Conservation (phyloP, 169 alveolate genomes). For the Cryptosporidium viatorum region DNA sequence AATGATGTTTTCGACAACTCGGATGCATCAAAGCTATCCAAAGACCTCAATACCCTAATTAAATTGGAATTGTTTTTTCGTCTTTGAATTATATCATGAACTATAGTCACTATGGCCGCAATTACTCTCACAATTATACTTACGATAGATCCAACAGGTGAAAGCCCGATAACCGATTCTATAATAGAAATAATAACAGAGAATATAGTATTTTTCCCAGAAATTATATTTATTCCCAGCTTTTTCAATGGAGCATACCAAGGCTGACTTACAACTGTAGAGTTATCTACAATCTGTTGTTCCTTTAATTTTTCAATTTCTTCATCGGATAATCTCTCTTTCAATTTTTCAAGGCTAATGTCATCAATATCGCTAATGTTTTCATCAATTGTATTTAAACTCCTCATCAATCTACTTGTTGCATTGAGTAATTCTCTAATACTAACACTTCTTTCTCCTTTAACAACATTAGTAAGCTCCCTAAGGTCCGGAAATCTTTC, state of each 20-base stretch:
- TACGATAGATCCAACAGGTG: constrained; percentile 55
- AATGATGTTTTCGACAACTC: constrained; percentile 20
- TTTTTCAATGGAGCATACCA: constrained; percentile 56
- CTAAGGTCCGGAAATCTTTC: constrained; percentile 38
- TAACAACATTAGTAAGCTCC: constrained; percentile 28
- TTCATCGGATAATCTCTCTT: constrained; percentile 13
- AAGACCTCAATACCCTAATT: constrained; percentile 11
- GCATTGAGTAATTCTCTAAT: constrained; percentile 31
- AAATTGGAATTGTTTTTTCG: constrained; percentile 46
- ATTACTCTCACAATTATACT: constrained; percentile 45
- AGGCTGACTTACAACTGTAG: constrained; percentile 12
- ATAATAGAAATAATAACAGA: constrained; percentile 31
- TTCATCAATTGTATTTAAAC: constrained; percentile 23
- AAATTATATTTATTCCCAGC: constrained; percentile 3
- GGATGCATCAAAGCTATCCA: constrained; percentile 27
- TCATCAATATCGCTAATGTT: constrained; percentile 7
- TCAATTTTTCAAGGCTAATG: constrained; percentile 10
- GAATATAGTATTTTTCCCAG: constrained; percentile 42
- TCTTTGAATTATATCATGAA: constrained; percentile 42
- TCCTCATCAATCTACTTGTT: constrained; percentile 33
- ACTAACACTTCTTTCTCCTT: constrained; percentile 14
- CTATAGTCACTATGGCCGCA: constrained; percentile 52
- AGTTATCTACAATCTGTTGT: background rate
- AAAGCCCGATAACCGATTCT: constrained; percentile 31
- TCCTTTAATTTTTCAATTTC: constrained; percentile 33